These are phyloP conservation scores for Phaeoacremonium minimum DNA, from an alignment of 2,329 filamentous ascomycete genomes.

Conservation along the genomic window DNA sequence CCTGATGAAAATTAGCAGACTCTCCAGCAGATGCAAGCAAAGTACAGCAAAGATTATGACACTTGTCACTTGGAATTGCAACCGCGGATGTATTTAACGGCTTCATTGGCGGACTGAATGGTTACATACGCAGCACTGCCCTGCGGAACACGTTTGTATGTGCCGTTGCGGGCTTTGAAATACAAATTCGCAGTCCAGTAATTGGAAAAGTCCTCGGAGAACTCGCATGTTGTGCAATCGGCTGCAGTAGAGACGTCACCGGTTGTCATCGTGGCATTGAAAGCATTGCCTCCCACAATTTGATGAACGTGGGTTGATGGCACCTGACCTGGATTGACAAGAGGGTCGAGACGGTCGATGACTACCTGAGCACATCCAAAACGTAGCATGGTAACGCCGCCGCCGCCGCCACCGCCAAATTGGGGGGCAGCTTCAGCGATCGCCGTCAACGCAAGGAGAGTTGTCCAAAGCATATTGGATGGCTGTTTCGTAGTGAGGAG, in stretches of 20 bases:
- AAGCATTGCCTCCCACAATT: neutral
- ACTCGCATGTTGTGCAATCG: neutral
- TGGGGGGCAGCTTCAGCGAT: no score
- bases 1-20: no score
- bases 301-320: neutral
- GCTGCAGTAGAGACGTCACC: neutral
- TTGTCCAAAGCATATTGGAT: no score
- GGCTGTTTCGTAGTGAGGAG: no score
- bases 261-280: neutral
- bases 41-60: no score
- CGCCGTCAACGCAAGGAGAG: no score
- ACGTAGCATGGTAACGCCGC: no score
- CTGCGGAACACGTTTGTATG: neutral
- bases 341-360: conserved; percentile 1
- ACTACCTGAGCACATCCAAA: neutral
- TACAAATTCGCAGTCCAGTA: neutral
- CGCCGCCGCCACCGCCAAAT: no score
- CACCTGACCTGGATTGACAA: neutral
- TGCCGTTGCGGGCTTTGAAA: neutral
- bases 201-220: conserved; percentile 1
- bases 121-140: conserved; percentile 38
- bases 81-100: no score
- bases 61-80: no score
- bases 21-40: no score
- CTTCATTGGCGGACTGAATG: no score